Base-by-base conservation (phyloP, 805 yeast species). In the Ogataea methanolica region DNA sequence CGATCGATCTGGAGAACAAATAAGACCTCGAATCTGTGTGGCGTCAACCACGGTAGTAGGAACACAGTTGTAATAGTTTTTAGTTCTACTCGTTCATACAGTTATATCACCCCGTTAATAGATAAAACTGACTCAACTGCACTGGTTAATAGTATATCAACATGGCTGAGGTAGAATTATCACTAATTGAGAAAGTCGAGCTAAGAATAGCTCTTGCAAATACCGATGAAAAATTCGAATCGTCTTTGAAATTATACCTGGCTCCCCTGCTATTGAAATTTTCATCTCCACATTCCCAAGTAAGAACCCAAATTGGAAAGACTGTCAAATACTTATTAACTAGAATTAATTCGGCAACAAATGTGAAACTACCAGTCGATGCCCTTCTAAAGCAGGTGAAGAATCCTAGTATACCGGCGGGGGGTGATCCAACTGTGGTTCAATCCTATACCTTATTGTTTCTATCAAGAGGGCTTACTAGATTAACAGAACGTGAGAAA, bases 251-350 rank as follows among this genome's bases (percentile, higher is more conserved):
- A 11, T 65, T 78, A 0, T 92, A 85, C 59, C 71, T 92, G 39
- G 75, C 88, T 1, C 97, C 99, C 1, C 61, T 92, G 26, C 67
- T 92, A 34, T 69, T 91, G 51, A 92, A 92, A 61, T 72, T 91
- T 44, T 78, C 85, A 2, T 89, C 97, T 15, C 76, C 83, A 3
- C 78, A 85, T 62, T 68, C 72, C 0, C 68, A 76, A 15, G 96
- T 87, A 1, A 75, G 94, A 51, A 69, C 75, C 26, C 83, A 85
- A 36, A 83, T 91, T 2, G 50, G 53, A 7, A 80, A 81, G 52
- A 76, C 84, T 11, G 72, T 89, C 36, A 82, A 82, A 50, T 83
- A 87, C 59, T 58, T 88, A 14, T 73, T 85, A 44, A 81, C 88
- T 0, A 73, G 96, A 44, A 68, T 88, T 46, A 76, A 79, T 45